Evolutionary conservation across 441 rosid genomes (phyloP).

Genomic region (Erodium trifolium): DNA sequence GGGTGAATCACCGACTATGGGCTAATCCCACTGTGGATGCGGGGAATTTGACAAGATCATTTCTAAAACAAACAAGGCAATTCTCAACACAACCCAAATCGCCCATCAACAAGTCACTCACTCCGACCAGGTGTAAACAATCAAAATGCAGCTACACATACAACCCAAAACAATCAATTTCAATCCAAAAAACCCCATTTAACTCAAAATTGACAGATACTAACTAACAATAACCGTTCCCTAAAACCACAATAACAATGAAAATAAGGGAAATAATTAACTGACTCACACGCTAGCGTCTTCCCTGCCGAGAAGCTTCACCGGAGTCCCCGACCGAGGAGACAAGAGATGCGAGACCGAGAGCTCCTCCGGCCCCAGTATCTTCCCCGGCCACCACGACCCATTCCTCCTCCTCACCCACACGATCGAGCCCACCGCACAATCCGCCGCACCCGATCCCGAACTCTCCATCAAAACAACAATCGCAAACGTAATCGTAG

Average conservation of each 20-base stretch:
- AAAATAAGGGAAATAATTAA: neutral
- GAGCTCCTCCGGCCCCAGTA: slow-evolving; percentile 72
- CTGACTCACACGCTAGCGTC: slow-evolving; percentile 94
- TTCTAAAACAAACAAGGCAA: neutral
- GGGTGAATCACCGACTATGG: no score
- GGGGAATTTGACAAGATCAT: neutral
- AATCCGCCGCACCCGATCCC: slow-evolving; percentile 43
- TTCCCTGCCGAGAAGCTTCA: slow-evolving; percentile 93
- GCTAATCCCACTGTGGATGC: no score
- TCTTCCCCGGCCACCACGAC: slow-evolving; percentile 99
- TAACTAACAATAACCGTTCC: neutral
- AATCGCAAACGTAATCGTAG: neutral
- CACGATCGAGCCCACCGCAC: slow-evolving; percentile 70
- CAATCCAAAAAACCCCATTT: neutral
- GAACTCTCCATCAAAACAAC: slow-evolving; percentile 46
- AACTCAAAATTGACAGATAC: neutral
- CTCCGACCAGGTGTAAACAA: neutral
- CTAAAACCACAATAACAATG: neutral
- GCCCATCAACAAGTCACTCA: neutral
- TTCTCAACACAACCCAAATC: neutral
- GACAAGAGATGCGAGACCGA: slow-evolving; percentile 60
- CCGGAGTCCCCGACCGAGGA: slow-evolving; percentile 91
- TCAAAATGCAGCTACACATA: slow-evolving; percentile 1
- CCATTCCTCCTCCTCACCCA: slow-evolving; percentile 98
- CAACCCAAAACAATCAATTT: neutral